Evolutionary conservation across 2,329 filamentous ascomycete species (phyloP), one percentile per base, ranked within the genome.

Genomic region (Colletotrichum melonis): DNA sequence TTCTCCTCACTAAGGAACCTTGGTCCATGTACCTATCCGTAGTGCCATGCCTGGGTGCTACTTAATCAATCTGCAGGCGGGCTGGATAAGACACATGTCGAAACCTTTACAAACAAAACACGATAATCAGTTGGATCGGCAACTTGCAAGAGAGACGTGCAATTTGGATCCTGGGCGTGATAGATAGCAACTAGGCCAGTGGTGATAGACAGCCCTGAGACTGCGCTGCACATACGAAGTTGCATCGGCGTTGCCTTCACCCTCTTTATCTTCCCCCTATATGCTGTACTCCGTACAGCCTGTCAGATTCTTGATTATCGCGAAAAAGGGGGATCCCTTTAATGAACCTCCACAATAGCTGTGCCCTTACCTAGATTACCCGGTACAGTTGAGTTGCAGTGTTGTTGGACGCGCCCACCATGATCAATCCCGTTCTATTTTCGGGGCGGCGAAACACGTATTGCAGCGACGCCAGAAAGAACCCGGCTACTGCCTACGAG

Each of bases 381-480:
- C 42, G 19, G 42, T 42, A 42, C 42, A n/a, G 11, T 35, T 12
- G 32, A n/a, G 11, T 35, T 35, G 32, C 32, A 35, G 32, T 35
- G 32, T 19, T 42, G 57, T 54, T 58, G 46, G n/a, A 14, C 30
- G 19, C 35, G 64, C 32, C 59, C 69, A 63, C 58, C 32, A n/a
- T 12, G 54, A 55, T 55, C 59, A 63, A 46, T 56, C 59, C 56
- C 67, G 62, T 66, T 73, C 67, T 73, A 73, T 73, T 73, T 73
- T 71, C 67, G 71, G 67, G 66, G 59, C 46, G 62, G 71, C 71
- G 67, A 73, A 73, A 71, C 71, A 62, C 67, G 60, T 67, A 57
- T 55, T 70, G 71, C 67, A 62, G 54, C 70, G 70, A 32, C 28
- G 57, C 46, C 38, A 58, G 42, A 58, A 42, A 42, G 22, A 67